These are phyloP conservation scores for Daedaleopsis nitida DNA, from an alignment of 768 basidiomycete genomes.

Conservation along the genomic window DNA sequence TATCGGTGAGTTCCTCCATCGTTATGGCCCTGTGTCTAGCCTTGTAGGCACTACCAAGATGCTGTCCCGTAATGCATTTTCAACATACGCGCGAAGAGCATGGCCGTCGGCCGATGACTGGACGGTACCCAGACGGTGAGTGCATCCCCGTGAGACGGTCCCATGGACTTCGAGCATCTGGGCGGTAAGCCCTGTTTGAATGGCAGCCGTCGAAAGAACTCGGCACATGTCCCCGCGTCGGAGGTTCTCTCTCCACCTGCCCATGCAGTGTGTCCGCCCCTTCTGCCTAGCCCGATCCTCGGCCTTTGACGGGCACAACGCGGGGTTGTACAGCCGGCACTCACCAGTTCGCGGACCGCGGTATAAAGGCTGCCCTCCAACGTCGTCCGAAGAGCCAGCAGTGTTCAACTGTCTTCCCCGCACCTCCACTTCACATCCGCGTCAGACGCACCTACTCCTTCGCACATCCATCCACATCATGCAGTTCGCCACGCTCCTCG, in stretches of 20 bases:
- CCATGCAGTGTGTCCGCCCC: neutral
- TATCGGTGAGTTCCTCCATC: no score
- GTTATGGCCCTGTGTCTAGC: no score
- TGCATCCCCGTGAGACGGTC: constrained; percentile 12
- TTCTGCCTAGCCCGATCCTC: no score
- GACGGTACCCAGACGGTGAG: constrained; percentile 6
- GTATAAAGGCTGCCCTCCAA: neutral
- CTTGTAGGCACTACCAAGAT: no score
- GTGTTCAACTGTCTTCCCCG: neutral
- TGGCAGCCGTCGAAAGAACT: neutral
- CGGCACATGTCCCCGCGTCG: neutral
- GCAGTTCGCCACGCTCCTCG: constrained; percentile 26
- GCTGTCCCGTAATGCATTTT: no score
- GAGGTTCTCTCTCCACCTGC: neutral
- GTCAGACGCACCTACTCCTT: neutral
- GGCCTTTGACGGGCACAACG: no score
- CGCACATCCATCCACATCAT: constrained; percentile 20
- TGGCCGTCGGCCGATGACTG: no score
- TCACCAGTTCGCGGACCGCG: neutral
- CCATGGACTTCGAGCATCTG: constrained; percentile 3
- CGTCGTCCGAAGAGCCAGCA: constrained; percentile 3
- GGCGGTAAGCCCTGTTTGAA: neutral
- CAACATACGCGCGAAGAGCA: no score
- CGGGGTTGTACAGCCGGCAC: no score
- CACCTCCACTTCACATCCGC: neutral